Base-by-base conservation (phyloP, 2,329 filamentous ascomycete genomes). In the Colletotrichum viniferum region DNA sequence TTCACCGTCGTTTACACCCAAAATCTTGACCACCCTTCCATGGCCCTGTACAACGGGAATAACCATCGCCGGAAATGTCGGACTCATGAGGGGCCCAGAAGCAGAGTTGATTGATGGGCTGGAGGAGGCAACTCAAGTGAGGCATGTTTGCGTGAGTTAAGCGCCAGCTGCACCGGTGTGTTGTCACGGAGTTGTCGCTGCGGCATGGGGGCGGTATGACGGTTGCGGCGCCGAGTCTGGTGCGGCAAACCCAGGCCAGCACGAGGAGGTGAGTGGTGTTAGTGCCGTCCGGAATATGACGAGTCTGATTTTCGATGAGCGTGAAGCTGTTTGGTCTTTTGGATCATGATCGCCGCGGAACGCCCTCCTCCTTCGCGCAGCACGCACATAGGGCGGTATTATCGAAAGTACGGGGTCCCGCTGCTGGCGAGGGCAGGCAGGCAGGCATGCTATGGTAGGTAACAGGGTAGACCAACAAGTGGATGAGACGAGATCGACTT, bases 111-210 rank as follows among this genome's bases (percentile, higher is more conserved):
- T 30, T 67, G 48, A 38, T 30, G 36, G 7, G 56, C 3, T 61
- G 36, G 67, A 69, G 36, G 67, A 69, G 28, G 24, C 38, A 48
- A 26, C 38, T 70, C 36, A 26, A 62, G 34, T 32, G 26, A 68
- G 55, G 55, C 16, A 61, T 67, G 73, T 63, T 72, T 63, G 73
- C 58, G 28, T 36, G 18, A 60, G 38, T 72, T 72, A 62, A 67
- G 73, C 73, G 73, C 69, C 73, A 68, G 63, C 69, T 75, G 73
- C 73, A 67, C 56, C 56, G 69, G 55, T 75, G 73, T 72, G 73
- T 60, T 75, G 73, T 75, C 73, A 72, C 55, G 38, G 55, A 63
- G 38, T 32, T 24, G 69, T 34, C 24, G 52, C 48, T 34, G 56
- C 52, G 52, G 69, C 69, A 72, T 72, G 30, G 64, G 62, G 64